These are phyloP conservation scores for Xylaria venustula DNA, from an alignment of 495 filamentous ascomycete species.

Conservation along the genomic window DNA sequence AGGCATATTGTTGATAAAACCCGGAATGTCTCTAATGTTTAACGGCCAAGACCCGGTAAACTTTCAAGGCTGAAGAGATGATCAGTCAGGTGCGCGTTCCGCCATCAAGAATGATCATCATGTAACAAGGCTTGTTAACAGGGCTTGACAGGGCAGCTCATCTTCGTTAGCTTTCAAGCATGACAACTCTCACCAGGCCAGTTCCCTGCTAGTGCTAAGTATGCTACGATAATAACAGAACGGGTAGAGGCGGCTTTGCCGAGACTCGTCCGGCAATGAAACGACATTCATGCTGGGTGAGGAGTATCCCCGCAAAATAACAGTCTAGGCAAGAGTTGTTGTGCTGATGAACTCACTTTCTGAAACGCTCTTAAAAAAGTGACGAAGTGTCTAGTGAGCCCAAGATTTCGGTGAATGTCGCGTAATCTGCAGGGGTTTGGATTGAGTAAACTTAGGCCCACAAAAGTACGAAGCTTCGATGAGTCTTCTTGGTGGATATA, in stretches of 20 bases:
- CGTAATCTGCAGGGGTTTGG: conserved; percentile 5
- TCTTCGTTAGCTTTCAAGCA: not conserved
- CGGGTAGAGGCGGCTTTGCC: not conserved
- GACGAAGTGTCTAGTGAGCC: not conserved
- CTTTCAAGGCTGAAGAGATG: not conserved
- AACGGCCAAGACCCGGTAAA: not conserved
- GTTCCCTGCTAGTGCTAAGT: too few species aligned
- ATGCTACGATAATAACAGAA: not conserved
- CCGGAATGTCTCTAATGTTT: not conserved
- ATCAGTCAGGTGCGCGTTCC: conserved; percentile 29
- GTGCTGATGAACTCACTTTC: not conserved
- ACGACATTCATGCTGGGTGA: not conserved
- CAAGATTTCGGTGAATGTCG: conserved; percentile 7
- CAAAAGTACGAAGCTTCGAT: not conserved
- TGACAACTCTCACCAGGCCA: not conserved
- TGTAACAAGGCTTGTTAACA: conserved; percentile 30
- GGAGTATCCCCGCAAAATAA: not conserved
- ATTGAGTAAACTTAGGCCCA: not conserved
- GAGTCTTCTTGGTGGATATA: conserved; percentile 6
- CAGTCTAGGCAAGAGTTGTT: not conserved
- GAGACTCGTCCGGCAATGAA: not conserved
- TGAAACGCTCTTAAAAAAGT: not conserved
- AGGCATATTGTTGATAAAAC: not conserved
- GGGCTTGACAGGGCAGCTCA: not conserved
- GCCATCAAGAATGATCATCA: conserved; percentile 21